phyloP scores from a whole-genome alignment of 345 rosid species.

The Eucalyptus pauciflora region DNA sequence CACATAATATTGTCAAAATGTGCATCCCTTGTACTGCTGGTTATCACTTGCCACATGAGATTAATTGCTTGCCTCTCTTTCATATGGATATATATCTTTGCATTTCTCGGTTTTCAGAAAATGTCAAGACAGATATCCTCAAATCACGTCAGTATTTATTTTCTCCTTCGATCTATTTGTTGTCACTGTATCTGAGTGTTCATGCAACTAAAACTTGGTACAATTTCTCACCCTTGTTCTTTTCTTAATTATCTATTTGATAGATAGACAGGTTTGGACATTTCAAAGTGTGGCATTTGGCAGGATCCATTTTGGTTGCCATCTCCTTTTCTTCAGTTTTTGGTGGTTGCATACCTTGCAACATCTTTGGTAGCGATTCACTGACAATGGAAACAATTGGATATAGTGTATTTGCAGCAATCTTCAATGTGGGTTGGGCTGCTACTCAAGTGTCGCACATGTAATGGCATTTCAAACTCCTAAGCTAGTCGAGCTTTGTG shows the following conservation, averaged over 20 bases:
- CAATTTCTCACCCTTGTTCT: not conserved
- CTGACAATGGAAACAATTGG: constrained; percentile 51
- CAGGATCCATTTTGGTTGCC: constrained; percentile 85
- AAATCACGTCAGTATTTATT: not conserved
- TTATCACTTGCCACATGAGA: not conserved
- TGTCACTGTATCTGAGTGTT: not conserved
- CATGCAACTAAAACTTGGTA: not conserved
- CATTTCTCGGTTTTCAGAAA: not conserved
- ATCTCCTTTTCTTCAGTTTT: constrained; percentile 93
- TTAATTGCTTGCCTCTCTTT: not conserved
- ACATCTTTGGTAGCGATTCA: constrained; percentile 35
- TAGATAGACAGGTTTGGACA: constrained; percentile 97
- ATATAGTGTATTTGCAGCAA: constrained; percentile 75
- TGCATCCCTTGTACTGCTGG: not conserved
- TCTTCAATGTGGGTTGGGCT: constrained; percentile 96
- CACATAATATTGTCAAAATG: not conserved
- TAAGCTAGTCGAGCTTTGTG: not conserved
- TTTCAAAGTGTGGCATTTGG: constrained; percentile 94
- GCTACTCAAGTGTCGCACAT: constrained; percentile 98
- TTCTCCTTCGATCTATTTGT: not conserved
- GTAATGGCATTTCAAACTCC: constrained; percentile 22
- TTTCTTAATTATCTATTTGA: constrained; percentile 2
- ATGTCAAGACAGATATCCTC: not conserved
- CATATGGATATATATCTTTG: not conserved
- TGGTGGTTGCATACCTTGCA: constrained; percentile 83